Base-by-base conservation (phyloP, 2,329 filamentous ascomycete species). In the Ilyonectria mors-panacis region DNA sequence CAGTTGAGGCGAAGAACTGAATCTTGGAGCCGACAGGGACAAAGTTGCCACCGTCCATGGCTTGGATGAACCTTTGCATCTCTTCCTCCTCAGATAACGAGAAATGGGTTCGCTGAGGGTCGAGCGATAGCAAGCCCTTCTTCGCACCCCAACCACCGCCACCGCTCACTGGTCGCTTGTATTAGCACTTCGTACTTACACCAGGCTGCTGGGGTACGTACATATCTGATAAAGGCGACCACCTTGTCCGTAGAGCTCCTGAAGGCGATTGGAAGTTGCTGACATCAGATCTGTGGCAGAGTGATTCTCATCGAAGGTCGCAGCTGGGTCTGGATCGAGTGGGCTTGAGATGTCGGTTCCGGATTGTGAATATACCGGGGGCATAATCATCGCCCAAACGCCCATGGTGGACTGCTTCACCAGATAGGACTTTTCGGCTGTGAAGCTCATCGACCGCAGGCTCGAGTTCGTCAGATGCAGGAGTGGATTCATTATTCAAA, bases 91-190 rank as follows among this genome's bases (percentile, higher is more conserved):
- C 84, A 1, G 81, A 77, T 0, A 78, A 58, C 8, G 83, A 77
- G 19, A 82, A 81, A 72, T 88, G 87, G 21, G 78, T 84, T 17
- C 83, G 86, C 70, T 93, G 87, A 4, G 94, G 93, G 75, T 96
- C 93, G 4, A 97, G 85, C 6, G 93, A 94, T 3, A 97, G 82
- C 0, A 97, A 82, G 0, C 94, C 94, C 73, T 92, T 90, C 78
- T 95, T 96, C 63, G 88, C 84, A 17, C 94, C 94, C 94, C 94
- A 97, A 21, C 94, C 94, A 47, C 94, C 94, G 51, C 94, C 94
- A 5, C 94, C 94, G 74, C 93, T 94, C 69, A 95, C 88, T 86
- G 48, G 42, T 42, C 8, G 15, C 2, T 33, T 4, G 23, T 39
- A 54, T 79, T 64, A 80, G 73, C 19, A 39, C 3, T 21, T 53